Evolutionary conservation across 2,329 filamentous ascomycete species (phyloP).

Genomic region (Pseudogymnoascus sp.): DNA sequence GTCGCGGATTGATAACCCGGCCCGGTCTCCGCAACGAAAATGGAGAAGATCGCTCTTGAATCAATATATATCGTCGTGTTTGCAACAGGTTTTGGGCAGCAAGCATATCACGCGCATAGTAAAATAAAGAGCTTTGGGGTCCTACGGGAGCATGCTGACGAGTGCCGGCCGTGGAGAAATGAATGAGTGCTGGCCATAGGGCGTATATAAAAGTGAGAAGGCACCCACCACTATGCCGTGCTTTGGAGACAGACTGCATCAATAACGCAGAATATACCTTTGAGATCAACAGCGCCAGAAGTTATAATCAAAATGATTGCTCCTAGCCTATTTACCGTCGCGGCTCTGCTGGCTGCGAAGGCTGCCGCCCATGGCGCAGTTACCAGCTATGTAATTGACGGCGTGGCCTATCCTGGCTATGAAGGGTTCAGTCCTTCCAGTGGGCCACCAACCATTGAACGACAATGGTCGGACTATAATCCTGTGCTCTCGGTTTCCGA

Average conservation of each 20-base stretch:
- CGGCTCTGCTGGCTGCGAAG: slow-evolving; percentile 25
- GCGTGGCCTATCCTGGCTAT: slow-evolving; percentile 38
- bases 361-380: slow-evolving; percentile 34
- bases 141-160: not conserved
- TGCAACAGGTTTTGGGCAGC: not conserved
- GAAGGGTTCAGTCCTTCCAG: slow-evolving; percentile 43
- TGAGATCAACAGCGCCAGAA: not conserved
- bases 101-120: not conserved
- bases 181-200: not conserved
- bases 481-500: slow-evolving; percentile 43
- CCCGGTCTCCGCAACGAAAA: slow-evolving; percentile 6
- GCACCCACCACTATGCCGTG: not conserved
- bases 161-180: not conserved
- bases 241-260: not conserved
- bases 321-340: slow-evolving; percentile 29
- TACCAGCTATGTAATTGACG: slow-evolving; percentile 41
- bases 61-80: not conserved
- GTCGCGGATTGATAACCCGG: slow-evolving; percentile 4
- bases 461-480: slow-evolving; percentile 52
- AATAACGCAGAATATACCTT: not conserved
- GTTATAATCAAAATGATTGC: slow-evolving; percentile 30
- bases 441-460: slow-evolving; percentile 46
- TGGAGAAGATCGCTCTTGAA: not conserved
- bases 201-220: slow-evolving; percentile 1
- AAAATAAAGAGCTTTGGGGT: not conserved